phyloP scores from a whole-genome alignment of 495 filamentous ascomycete species.

The Pyronema domesticum region DNA sequence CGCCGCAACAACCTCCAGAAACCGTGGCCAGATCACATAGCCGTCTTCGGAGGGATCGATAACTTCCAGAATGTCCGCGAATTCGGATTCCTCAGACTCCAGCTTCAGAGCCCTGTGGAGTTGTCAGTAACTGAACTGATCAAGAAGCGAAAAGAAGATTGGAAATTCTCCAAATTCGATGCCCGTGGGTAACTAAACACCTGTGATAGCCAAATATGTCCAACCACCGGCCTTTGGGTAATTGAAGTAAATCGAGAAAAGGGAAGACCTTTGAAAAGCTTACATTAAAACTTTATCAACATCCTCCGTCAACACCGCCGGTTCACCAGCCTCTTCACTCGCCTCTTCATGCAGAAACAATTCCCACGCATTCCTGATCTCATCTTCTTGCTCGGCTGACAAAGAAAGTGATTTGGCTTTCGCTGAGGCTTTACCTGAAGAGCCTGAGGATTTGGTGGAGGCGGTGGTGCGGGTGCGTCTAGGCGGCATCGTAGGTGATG shows the following conservation, averaged over 20 bases:
- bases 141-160: background rate
- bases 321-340: conserved; percentile 38
- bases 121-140: background rate
- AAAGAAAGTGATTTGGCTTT: conserved; percentile 80
- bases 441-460: too few relatives aligned
- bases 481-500: too few relatives aligned
- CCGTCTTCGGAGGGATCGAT: conserved; percentile 68
- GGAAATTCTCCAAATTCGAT: background rate
- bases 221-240: too few relatives aligned
- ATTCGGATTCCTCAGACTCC: conserved; percentile 43
- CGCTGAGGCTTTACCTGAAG: conserved; percentile 35
- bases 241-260: too few relatives aligned
- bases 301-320: conserved; percentile 53
- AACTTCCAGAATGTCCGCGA: conserved; percentile 54
- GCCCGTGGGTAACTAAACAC: conserved; percentile 3
- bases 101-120: conserved; percentile 53
- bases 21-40: conserved; percentile 53
- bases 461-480: too few relatives aligned
- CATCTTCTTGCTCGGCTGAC: conserved; percentile 60
- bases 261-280: too few relatives aligned
- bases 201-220: background rate
- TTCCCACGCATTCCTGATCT: conserved; percentile 76
- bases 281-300: conserved; percentile 73
- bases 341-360: conserved; percentile 58
- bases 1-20: conserved; percentile 60